Evolutionary conservation across 805 yeast genomes (phyloP), one percentile per base, ranked within the genome.

Genomic region (Cyberlindnera lachancei): DNA sequence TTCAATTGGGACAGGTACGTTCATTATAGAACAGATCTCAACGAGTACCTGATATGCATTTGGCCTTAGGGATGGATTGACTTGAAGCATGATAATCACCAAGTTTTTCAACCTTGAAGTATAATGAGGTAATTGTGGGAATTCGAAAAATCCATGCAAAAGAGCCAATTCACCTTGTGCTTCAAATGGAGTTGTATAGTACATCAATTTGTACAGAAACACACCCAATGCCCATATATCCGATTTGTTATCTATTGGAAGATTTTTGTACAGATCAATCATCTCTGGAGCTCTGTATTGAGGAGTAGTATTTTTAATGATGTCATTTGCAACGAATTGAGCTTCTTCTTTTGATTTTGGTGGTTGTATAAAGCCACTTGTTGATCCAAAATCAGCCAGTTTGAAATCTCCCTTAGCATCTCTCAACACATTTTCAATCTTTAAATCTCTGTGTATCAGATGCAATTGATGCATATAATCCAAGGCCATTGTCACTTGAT

Each of bases 171-270:
- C 95, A 24, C 86, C 85, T 26, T 81, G 78, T 27, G 60, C 42
- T 58, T 90, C 98, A 56, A 92, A 90, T 2, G 98, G 98, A 1
- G 98, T 90, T 1, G 82, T 88, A 57, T 85, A 90, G 59, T 82
- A 90, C 58, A 95, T 80, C 40, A 90, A 64, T 53, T 90, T 90
- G 64, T 84, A 90, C 31, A 92, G 64, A 41, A 92, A 84, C 20
- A 92, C 79, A 9, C 98, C 98, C 29, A 90, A 61, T 0, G 98
- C 98, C 98, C 98, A 90, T 29, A 90, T 83, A 59, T 90, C 98
- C 7, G 90, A 70, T 56, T 86, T 86, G 48, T 88, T 94, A 56
- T 90, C 92, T 25, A 90, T 82, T 2, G 96, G 92, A 29, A 76
- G 61, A 6, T 87, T 83, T 29, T 86, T 65, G 53, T 80, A 79